Evolutionary conservation across 768 basidiomycete genomes (phyloP), one percentile per base, ranked within the genome.

Genomic region (Phaffia australis): DNA sequence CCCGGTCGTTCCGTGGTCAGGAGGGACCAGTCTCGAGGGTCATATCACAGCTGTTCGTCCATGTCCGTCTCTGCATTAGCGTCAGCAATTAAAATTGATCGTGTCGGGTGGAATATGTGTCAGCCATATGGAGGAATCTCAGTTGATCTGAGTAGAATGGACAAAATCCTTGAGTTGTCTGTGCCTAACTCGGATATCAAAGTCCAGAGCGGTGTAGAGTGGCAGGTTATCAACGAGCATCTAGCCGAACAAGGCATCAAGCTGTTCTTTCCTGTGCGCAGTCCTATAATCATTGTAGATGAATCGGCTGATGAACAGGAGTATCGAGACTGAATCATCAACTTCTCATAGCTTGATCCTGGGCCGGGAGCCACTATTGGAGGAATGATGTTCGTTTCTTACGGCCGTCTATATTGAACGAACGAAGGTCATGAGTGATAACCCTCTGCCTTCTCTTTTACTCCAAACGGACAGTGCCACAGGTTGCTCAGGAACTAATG

Each of bases 11-110:
- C 83, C 89, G 2, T 92, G 86, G 72, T 84, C 86, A 57, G 91
- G 89, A 1, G 90, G 87, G 15, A 94, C 89, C 0, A 86, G 85
- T 72, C 79, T 93, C 16, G 91, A 94, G 74, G 89, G 89, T 0
- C 89, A 94, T 76, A 88, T 86, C 69, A 83, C 83, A 57, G 87
- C 87, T 32, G 87, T 88, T 70, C 65, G 80, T 76, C 56, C 54
- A 0, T 27, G 42, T 25, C 15, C 7, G 0, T 35, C 55, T 35
- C 46, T 1, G 7, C 1, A n/a, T 11, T 32, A 35, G 63, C 35
- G 48, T 5, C 27, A 16, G 9, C 23, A 25, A 47, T 68, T 25
- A 23, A 3, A 56, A 0, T 35, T 0, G 27, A 14, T 18, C 27
- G 1, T 56, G 16, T 46, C 64, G 42, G 18, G 74, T 73, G 70